Evolutionary conservation across 495 filamentous ascomycete species (phyloP), one percentile per base, ranked within the genome.

Genomic region (Bacidia gigantensis): DNA sequence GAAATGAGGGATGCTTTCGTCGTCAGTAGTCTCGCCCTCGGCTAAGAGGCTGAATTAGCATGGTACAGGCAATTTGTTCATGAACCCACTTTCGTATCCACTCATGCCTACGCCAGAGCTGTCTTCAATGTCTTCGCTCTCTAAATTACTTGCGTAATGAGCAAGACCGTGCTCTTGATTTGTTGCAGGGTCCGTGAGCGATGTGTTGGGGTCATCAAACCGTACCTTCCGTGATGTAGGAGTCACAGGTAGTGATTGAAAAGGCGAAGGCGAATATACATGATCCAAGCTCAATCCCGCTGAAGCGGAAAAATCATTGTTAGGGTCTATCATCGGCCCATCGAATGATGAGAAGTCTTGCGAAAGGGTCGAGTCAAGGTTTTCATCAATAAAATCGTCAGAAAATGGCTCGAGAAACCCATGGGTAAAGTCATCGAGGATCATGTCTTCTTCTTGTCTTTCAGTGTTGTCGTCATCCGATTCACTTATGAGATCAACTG

Each of bases 1-100:
- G 24, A 70, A 71, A 14, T 72, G 71, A 21, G 74, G 77, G 45
- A 79, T 79, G 3, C 81, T 69, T 50, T 89, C 86, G 69, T 90
- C 86, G 59, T 90, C 86, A 57, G 86, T 90, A 35, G 86, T 89
- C 57, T 88, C 86, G 50, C 86, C 85, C 68, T 89, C 86, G 63
- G 83, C 85, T 89, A 67, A 26, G 59, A 58, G 21, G 44, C 44
- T 14, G 17, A 50, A 14, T 35, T 35, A 64, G 41, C 64, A 87
- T 76, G 87, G 84, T 67, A 76, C 58, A 39, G 53, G 26, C 56
- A 49, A 49, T 50, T n/a, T 58, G 56, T 60, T 56, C 65, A 64
- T 68, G 25, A 52, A n/a, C 78, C 70, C 63, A 89, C 86, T 81
- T 68, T 89, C 84, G 66, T 89, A 89, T 51, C 84, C 86, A 66